Percentiles rank a stretch among this genome's conserved stretches.
Evolutionary conservation across 2,329 filamentous ascomycete genomes (phyloP).

Genomic region (Tolypocladium capitatum): DNA sequence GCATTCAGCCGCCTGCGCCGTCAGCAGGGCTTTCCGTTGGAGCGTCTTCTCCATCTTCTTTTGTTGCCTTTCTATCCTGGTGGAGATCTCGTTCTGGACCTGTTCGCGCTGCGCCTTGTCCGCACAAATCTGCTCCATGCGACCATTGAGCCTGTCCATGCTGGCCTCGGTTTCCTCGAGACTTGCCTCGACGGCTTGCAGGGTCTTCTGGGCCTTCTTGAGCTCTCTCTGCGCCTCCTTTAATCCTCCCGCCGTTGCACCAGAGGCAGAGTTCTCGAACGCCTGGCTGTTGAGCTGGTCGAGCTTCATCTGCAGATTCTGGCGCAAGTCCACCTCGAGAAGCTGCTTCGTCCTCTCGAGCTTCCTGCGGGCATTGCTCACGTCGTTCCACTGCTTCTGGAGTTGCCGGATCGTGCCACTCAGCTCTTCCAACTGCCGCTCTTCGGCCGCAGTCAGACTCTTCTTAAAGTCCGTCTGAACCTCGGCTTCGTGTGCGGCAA

Average conservation of each 20-base stretch:
- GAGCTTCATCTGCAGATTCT: constrained; percentile 75
- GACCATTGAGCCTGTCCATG: constrained; percentile 40
- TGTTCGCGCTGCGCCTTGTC: constrained; percentile 52
- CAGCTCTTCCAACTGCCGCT: constrained; percentile 62
- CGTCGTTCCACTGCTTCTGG: constrained; percentile 61
- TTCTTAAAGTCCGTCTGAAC: constrained; percentile 84
- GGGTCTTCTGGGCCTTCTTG: constrained; percentile 57
- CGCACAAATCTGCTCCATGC: constrained; percentile 42
- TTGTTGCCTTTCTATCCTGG: constrained; percentile 71
- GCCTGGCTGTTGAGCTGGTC: constrained; percentile 73
- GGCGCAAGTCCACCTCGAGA: constrained; percentile 76
- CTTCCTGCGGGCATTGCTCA: constrained; percentile 60
- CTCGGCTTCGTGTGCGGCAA: constrained; percentile 68
- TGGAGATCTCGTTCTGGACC: constrained; percentile 61
- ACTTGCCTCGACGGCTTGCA: constrained; percentile 54
- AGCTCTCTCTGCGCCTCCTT: constrained; percentile 72
- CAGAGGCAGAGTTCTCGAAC: constrained; percentile 49
- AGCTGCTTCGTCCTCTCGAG: constrained; percentile 70
- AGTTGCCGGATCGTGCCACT: constrained; percentile 58
- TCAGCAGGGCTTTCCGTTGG: constrained; percentile 71
- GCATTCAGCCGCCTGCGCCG: constrained; percentile 64
- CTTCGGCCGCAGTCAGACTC: constrained; percentile 69
- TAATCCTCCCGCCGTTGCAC: constrained; percentile 50
- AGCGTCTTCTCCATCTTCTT: constrained; percentile 86
- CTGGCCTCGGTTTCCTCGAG: constrained; percentile 62